These are phyloP conservation scores for Aureobasidium sp. DNA, from an alignment of 2,329 filamentous ascomycete genomes.

Conservation along the genomic window DNA sequence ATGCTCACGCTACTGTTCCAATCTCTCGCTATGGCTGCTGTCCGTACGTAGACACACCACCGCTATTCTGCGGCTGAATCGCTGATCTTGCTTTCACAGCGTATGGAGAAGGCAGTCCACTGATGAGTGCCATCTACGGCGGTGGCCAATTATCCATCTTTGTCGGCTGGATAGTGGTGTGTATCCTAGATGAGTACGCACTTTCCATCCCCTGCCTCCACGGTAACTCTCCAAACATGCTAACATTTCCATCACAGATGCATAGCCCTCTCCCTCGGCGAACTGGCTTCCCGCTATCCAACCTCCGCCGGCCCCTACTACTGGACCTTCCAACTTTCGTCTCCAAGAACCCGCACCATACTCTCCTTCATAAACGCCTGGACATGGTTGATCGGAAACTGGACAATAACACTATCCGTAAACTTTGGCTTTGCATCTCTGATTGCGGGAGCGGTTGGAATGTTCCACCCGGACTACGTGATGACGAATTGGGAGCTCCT, in stretches of 20 bases:
- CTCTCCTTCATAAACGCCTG: slow-evolving; percentile 64
- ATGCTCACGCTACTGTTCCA: slow-evolving; percentile 53
- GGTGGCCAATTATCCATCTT: slow-evolving; percentile 62
- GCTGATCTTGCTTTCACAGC: background rate
- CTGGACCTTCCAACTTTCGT: slow-evolving; percentile 62
- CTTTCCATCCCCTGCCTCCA: background rate
- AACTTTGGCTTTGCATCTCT: slow-evolving; percentile 59
- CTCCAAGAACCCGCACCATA: slow-evolving; percentile 36
- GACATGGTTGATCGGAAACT: slow-evolving; percentile 67
- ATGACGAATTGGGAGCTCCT: slow-evolving; percentile 57
- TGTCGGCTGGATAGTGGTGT: slow-evolving; percentile 61
- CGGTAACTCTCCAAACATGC: background rate
- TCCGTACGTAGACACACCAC: slow-evolving; percentile 25
- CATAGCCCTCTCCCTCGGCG: slow-evolving; percentile 59
- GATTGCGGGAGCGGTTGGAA: slow-evolving; percentile 35
- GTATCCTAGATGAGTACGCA: slow-evolving; percentile 52
- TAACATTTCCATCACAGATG: slow-evolving; percentile 21
- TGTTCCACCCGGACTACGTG: slow-evolving; percentile 46
- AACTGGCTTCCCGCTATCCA: slow-evolving; percentile 66
- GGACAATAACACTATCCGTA: slow-evolving; percentile 68
- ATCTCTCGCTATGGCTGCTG: slow-evolving; percentile 51
- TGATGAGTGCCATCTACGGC: slow-evolving; percentile 44
- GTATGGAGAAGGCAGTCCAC: slow-evolving; percentile 17
- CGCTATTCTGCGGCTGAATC: background rate
- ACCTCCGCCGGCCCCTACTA: slow-evolving; percentile 73